These are phyloP conservation scores for Cladobotryum mycophilum DNA, from an alignment of 2,329 filamentous ascomycete genomes.

Conservation along the genomic window DNA sequence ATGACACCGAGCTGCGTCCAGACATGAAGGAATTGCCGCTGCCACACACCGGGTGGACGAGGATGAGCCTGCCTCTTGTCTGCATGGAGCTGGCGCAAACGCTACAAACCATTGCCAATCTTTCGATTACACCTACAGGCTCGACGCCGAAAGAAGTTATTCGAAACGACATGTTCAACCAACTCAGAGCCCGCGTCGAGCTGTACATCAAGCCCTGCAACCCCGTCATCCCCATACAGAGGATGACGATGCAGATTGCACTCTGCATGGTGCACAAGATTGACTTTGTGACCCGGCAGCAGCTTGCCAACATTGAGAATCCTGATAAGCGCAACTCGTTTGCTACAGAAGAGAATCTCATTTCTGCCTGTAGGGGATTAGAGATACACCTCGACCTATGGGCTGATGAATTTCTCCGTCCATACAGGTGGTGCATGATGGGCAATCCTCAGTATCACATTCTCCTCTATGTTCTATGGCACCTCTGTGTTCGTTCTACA, in stretches of 20 bases:
- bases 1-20: conserved; percentile 39
- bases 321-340: conserved; percentile 15
- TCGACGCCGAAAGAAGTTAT: conserved; percentile 21
- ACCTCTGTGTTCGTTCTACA: conserved; percentile 33
- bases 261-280: conserved; percentile 28
- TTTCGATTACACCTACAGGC: conserved; percentile 13
- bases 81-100: conserved; percentile 40
- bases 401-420: conserved; percentile 31
- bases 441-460: conserved; percentile 38
- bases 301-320: conserved; percentile 17
- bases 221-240: conserved; percentile 42
- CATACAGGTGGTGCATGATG: conserved; percentile 32
- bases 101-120: conserved; percentile 18
- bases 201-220: conserved; percentile 37
- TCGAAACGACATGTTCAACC: conserved; percentile 35
- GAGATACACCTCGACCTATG: conserved; percentile 24
- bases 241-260: conserved; percentile 23
- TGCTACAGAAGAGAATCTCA: conserved; percentile 27
- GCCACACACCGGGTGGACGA: conserved; percentile 46
- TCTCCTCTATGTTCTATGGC: conserved; percentile 38
- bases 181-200: conserved; percentile 26
- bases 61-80: conserved; percentile 51
- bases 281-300: conserved; percentile 28
- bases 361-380: conserved; percentile 27
- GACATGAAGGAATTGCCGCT: conserved; percentile 33